Percentiles rank a stretch among this genome's conserved stretches.
Conservation (phyloP, 2,329 filamentous ascomycete genomes). For the Trichoderma guizhouense region DNA sequence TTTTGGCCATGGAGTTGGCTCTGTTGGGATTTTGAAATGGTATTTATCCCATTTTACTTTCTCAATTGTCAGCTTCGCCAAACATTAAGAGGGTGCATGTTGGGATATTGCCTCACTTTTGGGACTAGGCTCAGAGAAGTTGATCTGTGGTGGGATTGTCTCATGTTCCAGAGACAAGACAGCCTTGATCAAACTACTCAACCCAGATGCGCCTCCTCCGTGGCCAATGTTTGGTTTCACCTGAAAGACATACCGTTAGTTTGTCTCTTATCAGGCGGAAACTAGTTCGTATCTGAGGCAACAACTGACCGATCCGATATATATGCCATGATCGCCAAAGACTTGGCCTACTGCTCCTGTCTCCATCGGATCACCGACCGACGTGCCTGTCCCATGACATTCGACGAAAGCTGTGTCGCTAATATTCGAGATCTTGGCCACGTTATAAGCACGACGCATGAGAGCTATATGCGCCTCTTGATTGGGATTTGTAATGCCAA, state of each 20-base stretch:
- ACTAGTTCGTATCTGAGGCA: background rate
- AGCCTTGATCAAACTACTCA: slow-evolving; percentile 43
- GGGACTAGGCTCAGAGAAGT: slow-evolving; percentile 33
- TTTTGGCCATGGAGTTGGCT: slow-evolving; percentile 33
- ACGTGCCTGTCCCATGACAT: slow-evolving; percentile 40
- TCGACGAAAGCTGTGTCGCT: slow-evolving; percentile 35
- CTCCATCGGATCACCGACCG: slow-evolving; percentile 37
- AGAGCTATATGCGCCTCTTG: slow-evolving; percentile 30
- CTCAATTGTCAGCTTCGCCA: background rate
- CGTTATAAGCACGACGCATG: slow-evolving; percentile 31
- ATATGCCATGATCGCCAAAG: slow-evolving; percentile 27
- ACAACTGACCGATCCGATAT: slow-evolving; percentile 29
- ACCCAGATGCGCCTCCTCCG: slow-evolving; percentile 41
- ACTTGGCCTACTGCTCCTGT: slow-evolving; percentile 31
- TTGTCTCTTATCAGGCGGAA: slow-evolving; percentile 22
- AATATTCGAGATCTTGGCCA: slow-evolving; percentile 27
- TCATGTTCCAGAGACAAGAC: slow-evolving; percentile 39
- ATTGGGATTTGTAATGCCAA: slow-evolving; percentile 41
- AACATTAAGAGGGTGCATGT: background rate
- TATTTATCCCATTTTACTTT: slow-evolving; percentile 18
- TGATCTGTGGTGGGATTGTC: slow-evolving; percentile 39
- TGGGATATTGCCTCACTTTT: slow-evolving; percentile 32
- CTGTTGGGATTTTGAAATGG: slow-evolving; percentile 30
- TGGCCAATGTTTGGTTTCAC: slow-evolving; percentile 44
- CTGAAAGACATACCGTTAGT: background rate